phyloP scores from a whole-genome alignment of 2,329 filamentous ascomycete species.

The Diplodia scrobiculata region DNA sequence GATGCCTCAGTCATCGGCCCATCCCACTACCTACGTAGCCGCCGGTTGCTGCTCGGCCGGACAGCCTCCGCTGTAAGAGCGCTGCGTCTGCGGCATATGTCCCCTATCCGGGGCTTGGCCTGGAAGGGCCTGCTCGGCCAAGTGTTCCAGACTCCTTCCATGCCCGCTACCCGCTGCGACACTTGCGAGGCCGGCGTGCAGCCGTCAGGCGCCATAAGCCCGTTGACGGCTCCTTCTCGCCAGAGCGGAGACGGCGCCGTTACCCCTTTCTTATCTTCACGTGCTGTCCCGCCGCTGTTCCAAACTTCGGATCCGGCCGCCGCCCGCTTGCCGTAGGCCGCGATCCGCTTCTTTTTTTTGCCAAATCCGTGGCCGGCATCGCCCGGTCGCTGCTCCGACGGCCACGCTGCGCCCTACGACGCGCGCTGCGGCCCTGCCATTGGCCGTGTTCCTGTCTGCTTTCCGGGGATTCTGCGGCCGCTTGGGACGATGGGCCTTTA shows the following conservation, averaged over 20 bases:
- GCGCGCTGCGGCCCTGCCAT: not conserved
- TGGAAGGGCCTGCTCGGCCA: conserved; percentile 9
- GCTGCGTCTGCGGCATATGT: conserved; percentile 4
- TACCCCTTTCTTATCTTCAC: conserved; percentile 26
- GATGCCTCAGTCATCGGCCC: no score
- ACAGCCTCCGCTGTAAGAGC: conserved; percentile 15
- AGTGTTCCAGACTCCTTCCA: conserved; percentile 24
- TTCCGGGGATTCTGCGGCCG: conserved; percentile 18
- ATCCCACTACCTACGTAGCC: not conserved
- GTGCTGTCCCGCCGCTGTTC: conserved; percentile 3
- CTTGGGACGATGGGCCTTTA: conserved; percentile 1
- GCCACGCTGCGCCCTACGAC: not conserved
- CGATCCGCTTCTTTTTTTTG: not conserved
- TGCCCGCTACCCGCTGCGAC: not conserved
- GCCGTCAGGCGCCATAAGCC: conserved; percentile 1
- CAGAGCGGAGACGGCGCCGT: conserved; percentile 5
- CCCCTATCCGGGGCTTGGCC: conserved; percentile 17
- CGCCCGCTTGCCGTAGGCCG: conserved; percentile 12
- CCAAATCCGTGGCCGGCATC: conserved; percentile 8
- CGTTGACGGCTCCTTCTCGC: conserved; percentile 16
- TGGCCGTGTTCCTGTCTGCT: conserved; percentile 10
- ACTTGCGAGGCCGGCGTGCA: conserved; percentile 3
- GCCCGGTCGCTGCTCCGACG: not conserved
- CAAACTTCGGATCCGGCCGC: conserved; percentile 24
- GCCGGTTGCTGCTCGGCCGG: conserved; percentile 4